Base-by-base conservation (phyloP, 805 yeast genomes). In the Cyberlindnera japonica region DNA sequence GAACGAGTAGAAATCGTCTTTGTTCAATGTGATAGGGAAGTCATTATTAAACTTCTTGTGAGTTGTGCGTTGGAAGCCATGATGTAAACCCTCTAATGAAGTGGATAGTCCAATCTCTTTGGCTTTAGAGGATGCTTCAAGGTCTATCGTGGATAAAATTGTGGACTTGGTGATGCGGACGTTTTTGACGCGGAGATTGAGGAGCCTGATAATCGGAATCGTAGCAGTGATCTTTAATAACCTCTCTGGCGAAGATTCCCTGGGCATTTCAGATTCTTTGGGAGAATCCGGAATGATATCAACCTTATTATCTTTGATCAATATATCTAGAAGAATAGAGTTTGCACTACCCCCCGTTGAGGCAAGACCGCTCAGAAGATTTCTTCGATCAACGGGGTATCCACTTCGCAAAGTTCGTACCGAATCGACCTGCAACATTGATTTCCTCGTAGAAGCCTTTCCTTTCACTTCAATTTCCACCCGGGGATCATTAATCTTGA, bases 121-220 rank as follows among this genome's bases (percentile, higher is more conserved):
- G 13, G 74, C 55, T 24, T 58, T 69, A 3, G 69, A 72, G 1
- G 78, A 65, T 2, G 69, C 60, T 42, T 73, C 78, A 10, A 76
- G 55, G 38, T 69, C 74, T 33, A 76, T 54, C 1, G 75, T 69
- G 1, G 77, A 68, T n/a, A 76, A 53, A 2, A 76, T 49, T 3
- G 67, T 51, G 40, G 68, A 60, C 8, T 77, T 75, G 5, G 75
- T 73, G 5, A 78, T 70, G 43, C 68, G 69, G 7, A 75, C 65
- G 22, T 75, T 70, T 33, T 72, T 62, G 14, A 76, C 55, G 38
- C 69, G 63, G 6, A 76, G 59, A n/a, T 71, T 68, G 28, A 76
- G 50, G 0, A 74, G 68, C 1, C 67, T 52, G 15, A 54, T 53
- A 3, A 63, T 59, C 3, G 68, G 64, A 6, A 63, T 19, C 7